phyloP scores from a whole-genome alignment of 106 monocot species.

The Allium fistulosum region DNA sequence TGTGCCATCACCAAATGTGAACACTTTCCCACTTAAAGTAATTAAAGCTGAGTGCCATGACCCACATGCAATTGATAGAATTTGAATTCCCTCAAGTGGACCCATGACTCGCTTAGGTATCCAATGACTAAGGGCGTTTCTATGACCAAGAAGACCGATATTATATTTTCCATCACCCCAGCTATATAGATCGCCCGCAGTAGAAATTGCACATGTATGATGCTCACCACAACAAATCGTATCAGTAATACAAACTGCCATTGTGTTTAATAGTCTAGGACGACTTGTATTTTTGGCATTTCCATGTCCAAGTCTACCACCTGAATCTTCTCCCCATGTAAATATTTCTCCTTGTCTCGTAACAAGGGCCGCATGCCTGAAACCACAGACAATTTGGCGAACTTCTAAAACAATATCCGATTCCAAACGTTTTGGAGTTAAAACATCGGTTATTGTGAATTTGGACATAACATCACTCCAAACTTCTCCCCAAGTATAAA shows the following conservation, averaged over 20 bases:
- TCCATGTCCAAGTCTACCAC: slow-evolving; percentile 1
- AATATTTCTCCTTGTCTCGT: not conserved
- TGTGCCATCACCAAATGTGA: not conserved
- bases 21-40: not conserved
- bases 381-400: too few species aligned
- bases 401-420: too few species aligned
- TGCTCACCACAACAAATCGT: not conserved
- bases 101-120: not conserved
- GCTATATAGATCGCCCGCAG: not conserved
- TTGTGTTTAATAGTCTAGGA: not conserved
- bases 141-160: not conserved
- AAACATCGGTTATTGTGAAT: too few species aligned
- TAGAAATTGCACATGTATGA: not conserved
- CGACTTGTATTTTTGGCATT: not conserved
- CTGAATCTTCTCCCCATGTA: not conserved
- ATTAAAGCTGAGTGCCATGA: not conserved
- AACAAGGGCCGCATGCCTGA: too few species aligned
- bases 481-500: too few species aligned
- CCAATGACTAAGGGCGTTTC: not conserved
- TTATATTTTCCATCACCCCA: not conserved
- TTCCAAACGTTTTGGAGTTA: too few species aligned
- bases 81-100: not conserved
- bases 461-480: too few species aligned
- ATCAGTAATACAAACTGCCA: not conserved
- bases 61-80: not conserved